A percentile compares a stretch with the other conserved stretches of the same genome.
Conservation (phyloP, 179 eudicot species). For the Actinidia chinensis region DNA sequence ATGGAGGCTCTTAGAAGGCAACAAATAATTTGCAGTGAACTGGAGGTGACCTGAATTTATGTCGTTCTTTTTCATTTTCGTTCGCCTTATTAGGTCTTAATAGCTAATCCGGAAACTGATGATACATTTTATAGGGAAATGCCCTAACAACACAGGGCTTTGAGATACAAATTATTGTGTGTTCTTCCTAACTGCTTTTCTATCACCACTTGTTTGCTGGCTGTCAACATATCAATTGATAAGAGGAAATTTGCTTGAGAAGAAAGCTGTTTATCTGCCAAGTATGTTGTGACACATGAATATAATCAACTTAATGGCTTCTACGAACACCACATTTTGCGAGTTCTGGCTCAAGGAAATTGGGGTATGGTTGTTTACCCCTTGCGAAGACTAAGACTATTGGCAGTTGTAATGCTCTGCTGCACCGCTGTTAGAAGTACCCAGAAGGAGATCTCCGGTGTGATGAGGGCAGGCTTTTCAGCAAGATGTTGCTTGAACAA, state of each 20-base stretch:
- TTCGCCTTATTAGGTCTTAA: not conserved
- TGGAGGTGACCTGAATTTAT: conserved; percentile 64
- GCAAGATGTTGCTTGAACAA: conserved; percentile 99
- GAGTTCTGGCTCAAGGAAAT: conserved; percentile 93
- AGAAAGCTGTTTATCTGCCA: not conserved
- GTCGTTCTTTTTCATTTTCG: conserved; percentile 1
- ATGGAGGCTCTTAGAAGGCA: conserved; percentile 99
- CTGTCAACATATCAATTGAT: not conserved
- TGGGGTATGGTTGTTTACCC: conserved; percentile 94
- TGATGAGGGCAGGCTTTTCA: conserved; percentile 96
- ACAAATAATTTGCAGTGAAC: conserved; percentile 93
- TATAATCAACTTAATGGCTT: no score
- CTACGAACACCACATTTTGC: conserved; percentile 23
- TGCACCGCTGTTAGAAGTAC: conserved; percentile 96
- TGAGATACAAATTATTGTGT: not conserved
- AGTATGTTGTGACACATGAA: not conserved
- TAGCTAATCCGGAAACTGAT: no score
- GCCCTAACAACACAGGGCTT: not conserved
- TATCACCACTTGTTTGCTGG: not conserved
- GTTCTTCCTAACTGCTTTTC: not conserved
- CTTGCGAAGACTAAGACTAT: conserved; percentile 96
- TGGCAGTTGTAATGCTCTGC: conserved; percentile 95
- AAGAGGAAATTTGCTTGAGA: not conserved
- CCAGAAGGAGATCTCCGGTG: conserved; percentile 99
- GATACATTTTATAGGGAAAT: no score